These are phyloP conservation scores for Penicillium italicum DNA, from an alignment of 2,329 filamentous ascomycete species.

Conservation along the genomic window DNA sequence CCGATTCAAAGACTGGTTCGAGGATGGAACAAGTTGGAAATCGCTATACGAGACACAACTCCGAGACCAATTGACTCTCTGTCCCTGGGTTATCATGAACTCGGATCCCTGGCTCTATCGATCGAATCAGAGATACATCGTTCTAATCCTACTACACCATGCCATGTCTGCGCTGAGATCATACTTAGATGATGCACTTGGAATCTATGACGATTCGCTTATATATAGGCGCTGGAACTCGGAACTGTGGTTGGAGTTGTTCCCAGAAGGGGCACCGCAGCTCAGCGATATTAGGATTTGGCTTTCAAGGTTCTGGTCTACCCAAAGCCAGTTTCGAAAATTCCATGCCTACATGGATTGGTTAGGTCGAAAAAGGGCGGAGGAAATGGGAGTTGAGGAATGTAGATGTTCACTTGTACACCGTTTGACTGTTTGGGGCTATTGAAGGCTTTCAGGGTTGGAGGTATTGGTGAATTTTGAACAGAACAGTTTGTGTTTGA, in stretches of 20 bases:
- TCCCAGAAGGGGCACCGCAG: background rate
- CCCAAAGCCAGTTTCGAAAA: background rate
- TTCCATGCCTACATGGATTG: background rate
- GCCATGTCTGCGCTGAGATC: background rate
- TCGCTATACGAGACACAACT: background rate
- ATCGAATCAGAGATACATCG: background rate
- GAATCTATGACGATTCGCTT: background rate
- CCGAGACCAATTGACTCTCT: background rate
- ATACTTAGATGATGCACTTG: background rate
- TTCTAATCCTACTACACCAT: background rate
- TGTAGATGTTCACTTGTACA: background rate
- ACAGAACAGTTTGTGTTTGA: background rate
- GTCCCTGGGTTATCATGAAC: background rate
- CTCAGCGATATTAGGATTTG: background rate
- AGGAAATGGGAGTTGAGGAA: no score
- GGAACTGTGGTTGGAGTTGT: background rate
- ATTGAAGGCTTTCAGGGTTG: background rate
- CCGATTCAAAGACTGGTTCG: constrained; percentile 1
- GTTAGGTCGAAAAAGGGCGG: background rate
- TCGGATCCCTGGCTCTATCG: background rate
- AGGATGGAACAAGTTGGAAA: background rate
- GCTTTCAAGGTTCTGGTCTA: background rate
- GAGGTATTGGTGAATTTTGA: background rate
- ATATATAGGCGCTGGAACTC: background rate
- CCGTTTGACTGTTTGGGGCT: background rate